Evolutionary conservation across 129 eudicot genomes (phyloP), one percentile per base, ranked within the genome.

Genomic region (Sambucus nigra): DNA sequence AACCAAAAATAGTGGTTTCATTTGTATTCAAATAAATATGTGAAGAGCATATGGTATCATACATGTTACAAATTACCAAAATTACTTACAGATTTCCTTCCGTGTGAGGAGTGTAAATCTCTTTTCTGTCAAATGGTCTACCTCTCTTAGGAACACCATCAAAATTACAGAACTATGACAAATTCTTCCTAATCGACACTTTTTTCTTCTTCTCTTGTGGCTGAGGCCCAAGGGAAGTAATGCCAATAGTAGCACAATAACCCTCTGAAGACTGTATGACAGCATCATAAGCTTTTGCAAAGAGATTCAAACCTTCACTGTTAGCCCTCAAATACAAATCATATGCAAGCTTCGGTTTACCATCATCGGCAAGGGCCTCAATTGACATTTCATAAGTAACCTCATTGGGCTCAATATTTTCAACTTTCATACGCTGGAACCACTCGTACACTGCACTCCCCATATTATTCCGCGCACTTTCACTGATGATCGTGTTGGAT

Each of bases 401-500:
- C 75, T 86, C 89, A 33, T 91, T 77, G 19, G 99, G 82, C 33
- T 72, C 67, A 46, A 86, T 23, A 18, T 56, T 65, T 60, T 69
- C 76, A 12, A 24, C 52, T 68, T 76, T 82, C 95, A 82, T 86
- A 2, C 73, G 73, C 41, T 79, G 74, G 57, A 91, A 86, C 99
- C 99, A 91, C 24, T 82, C 94, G 24, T 82, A 91, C 2, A 95
- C 95, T 0, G 64, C 60, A 21, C 84, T 80, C 15, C 82, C 79
- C 60, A 66, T 53, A 49, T 60, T 59, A 25, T 79, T 80, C 19
- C 74, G 69, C 0, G 77, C 76, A 65, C 94, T 85, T 0, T 65
- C 71, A n/a, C 84, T 85, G 17, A 91, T 85, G 22, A 91, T 86
- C 19, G 99, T 95, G 24, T 91, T 91, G 60, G 76, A 91, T 13